Percentiles rank a stretch among this genome's conserved stretches.
Evolutionary conservation across 2,329 filamentous ascomycete genomes (phyloP).

Genomic region (Neofusicoccum parvum): DNA sequence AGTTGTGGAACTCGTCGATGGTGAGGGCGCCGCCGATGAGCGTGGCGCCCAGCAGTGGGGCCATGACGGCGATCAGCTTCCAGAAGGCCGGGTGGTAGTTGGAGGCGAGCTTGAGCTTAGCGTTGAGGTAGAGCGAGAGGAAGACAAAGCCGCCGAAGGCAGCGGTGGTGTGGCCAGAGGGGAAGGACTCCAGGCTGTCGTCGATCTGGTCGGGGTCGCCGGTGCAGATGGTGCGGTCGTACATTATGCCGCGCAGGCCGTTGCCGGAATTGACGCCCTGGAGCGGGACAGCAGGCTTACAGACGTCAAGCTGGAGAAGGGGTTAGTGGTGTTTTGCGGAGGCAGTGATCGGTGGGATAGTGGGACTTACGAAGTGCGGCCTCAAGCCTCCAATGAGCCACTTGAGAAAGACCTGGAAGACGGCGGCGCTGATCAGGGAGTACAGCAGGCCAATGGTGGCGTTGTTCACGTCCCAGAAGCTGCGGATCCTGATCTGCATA

Average conservation of each 20-base stretch:
- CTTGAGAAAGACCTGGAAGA: conserved; percentile 77
- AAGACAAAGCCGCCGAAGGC: conserved; percentile 73
- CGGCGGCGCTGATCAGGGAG: conserved; percentile 68
- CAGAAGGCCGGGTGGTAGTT: conserved; percentile 75
- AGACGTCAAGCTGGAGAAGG: conserved; percentile 63
- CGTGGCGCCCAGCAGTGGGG: conserved; percentile 67
- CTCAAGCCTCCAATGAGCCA: conserved; percentile 72
- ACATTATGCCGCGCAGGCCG: conserved; percentile 66
- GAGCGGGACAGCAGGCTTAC: conserved; percentile 61
- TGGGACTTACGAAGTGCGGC: conserved; percentile 16
- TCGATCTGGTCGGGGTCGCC: conserved; percentile 66
- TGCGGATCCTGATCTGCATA: conserved; percentile 65
- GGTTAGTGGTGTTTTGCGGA: conserved; percentile 48
- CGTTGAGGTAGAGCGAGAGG: conserved; percentile 73
- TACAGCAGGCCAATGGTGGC: conserved; percentile 70
- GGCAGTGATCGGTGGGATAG: not conserved
- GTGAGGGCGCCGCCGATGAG: conserved; percentile 71
- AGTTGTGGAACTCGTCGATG: conserved; percentile 70
- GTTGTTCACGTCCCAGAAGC: conserved; percentile 64
- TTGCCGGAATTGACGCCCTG: conserved; percentile 46
- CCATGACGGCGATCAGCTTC: conserved; percentile 68
- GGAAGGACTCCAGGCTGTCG: conserved; percentile 71
- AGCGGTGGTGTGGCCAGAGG: conserved; percentile 73
- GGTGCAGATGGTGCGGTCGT: conserved; percentile 70
- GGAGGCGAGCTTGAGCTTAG: conserved; percentile 73